Percentiles rank a stretch among this genome's conserved stretches.
Evolutionary conservation across 2,329 filamentous ascomycete species (phyloP).

Genomic region (Alternaria alternata): DNA sequence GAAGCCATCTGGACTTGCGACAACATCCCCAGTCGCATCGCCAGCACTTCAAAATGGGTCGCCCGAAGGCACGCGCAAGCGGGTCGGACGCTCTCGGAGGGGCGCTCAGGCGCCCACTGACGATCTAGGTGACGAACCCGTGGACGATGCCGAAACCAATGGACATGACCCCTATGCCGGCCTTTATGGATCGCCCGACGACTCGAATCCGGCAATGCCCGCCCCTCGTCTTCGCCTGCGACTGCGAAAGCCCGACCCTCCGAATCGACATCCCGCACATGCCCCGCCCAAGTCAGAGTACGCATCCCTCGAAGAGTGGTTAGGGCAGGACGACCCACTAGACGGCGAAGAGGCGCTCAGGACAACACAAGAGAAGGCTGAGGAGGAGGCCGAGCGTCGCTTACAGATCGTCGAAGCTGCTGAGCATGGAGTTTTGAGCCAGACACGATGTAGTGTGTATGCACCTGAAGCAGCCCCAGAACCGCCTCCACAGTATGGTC

Average conservation of each 20-base stretch:
- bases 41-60: conserved; percentile 26
- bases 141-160: conserved; percentile 23
- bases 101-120: conserved; percentile 28
- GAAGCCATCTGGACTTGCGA: conserved; percentile 29
- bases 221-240: conserved; percentile 56
- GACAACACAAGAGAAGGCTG: conserved; percentile 42
- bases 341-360: conserved; percentile 53
- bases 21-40: conserved; percentile 28
- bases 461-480: conserved; percentile 77
- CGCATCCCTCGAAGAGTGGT: conserved; percentile 70
- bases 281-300: conserved; percentile 56
- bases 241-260: conserved; percentile 60
- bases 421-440: conserved; percentile 77
- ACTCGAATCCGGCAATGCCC: conserved; percentile 28
- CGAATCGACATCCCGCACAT: conserved; percentile 62
- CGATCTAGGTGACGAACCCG: conserved; percentile 18
- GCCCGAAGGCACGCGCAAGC: conserved; percentile 30
- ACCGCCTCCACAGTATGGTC: conserved; percentile 81
- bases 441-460: conserved; percentile 74
- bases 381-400: conserved; percentile 73
- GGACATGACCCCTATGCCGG: conserved; percentile 31
- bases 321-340: conserved; percentile 60
- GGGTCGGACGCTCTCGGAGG: conserved; percentile 34
- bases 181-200: conserved; percentile 31
- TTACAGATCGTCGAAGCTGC: conserved; percentile 75